A percentile compares a stretch with the other conserved stretches of the same genome.
Conservation (phyloP, 139 green algal genomes). For the Tetradesmus lagerheimii region DNA sequence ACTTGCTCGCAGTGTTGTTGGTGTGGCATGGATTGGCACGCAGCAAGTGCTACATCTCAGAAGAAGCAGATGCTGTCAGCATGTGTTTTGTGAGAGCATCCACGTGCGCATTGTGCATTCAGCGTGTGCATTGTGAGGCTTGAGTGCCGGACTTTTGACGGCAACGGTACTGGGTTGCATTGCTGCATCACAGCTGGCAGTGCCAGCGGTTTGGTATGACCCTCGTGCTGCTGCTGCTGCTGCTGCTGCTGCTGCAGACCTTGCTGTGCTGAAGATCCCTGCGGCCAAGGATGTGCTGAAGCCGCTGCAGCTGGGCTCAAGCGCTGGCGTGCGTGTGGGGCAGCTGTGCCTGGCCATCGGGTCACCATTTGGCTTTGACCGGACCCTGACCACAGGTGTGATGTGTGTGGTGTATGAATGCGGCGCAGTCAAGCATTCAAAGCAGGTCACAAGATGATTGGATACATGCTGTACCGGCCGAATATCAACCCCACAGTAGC, state of each 20-base stretch:
- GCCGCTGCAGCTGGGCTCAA: conserved; percentile 61
- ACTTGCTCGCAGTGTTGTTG: too few relatives aligned
- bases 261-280: conserved; percentile 76
- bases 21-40: too few relatives aligned
- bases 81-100: too few relatives aligned
- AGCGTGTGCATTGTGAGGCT: too few relatives aligned
- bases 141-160: too few relatives aligned
- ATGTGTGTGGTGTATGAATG: neutral
- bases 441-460: too few relatives aligned
- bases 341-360: conserved; percentile 82
- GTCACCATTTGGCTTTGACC: conserved; percentile 91
- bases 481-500: too few relatives aligned
- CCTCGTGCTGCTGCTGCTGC: conserved; percentile 1
- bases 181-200: neutral
- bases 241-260: conserved; percentile 57
- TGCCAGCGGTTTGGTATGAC: neutral
- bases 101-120: too few relatives aligned
- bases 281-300: conserved; percentile 54
- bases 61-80: too few relatives aligned
- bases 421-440: neutral
- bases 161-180: too few relatives aligned
- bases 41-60: too few relatives aligned
- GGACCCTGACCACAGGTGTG: conserved; percentile 82
- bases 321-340: conserved; percentile 65
- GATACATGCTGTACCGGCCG: too few relatives aligned